These are phyloP conservation scores for Moesziomyces sp. DNA, from an alignment of 1,284 basidiomycete genomes.

Conservation along the genomic window DNA sequence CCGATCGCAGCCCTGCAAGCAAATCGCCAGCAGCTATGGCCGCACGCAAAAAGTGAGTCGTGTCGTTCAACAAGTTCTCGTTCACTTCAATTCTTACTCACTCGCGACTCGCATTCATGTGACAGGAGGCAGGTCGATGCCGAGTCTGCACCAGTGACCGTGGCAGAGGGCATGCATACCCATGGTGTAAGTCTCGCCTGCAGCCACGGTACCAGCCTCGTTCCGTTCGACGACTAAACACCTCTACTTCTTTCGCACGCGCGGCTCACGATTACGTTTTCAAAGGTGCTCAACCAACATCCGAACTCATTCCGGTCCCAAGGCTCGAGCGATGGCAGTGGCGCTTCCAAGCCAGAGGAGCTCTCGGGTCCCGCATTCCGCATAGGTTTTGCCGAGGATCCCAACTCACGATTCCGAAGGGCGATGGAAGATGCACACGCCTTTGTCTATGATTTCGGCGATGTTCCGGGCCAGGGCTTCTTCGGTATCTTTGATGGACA, in stretches of 20 bases:
- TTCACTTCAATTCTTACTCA: not conserved
- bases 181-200: constrained; percentile 25
- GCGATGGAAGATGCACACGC: constrained; percentile 99
- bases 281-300: constrained; percentile 42
- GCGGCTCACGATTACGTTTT: too few species aligned
- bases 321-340: constrained; percentile 4
- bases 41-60: constrained; percentile 32
- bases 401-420: constrained; percentile 82
- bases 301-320: constrained; percentile 10
- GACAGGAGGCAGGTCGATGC: constrained; percentile 24
- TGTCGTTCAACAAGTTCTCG: not conserved
- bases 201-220: not conserved
- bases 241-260: too few species aligned
- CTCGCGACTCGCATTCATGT: not conserved
- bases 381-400: constrained; percentile 89
- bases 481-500: constrained; percentile 99
- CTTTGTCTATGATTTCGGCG: constrained; percentile 91
- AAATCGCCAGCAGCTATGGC: constrained; percentile 11
- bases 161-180: constrained; percentile 29
- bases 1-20: too few species aligned
- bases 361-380: constrained; percentile 69
- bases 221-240: too few species aligned
- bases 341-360: constrained; percentile 5
- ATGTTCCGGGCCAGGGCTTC: constrained; percentile 91
- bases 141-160: constrained; percentile 33